Evolutionary conservation across 164 flowering plant species (phyloP).

Genomic region (Chloranthus sessilifolius): DNA sequence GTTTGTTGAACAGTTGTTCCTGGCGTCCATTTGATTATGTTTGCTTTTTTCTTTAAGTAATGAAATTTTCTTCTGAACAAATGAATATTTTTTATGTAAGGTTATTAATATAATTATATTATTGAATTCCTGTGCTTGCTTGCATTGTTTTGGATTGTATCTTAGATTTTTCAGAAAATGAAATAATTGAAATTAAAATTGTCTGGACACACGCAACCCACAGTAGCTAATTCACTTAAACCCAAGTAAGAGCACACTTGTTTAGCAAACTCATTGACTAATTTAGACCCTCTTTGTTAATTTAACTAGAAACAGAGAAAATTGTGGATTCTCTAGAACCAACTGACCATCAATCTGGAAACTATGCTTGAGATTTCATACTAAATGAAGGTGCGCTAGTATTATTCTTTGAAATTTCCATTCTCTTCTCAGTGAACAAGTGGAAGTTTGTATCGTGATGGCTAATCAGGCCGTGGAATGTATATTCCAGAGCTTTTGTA

Average conservation of each 20-base stretch:
- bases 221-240: background rate
- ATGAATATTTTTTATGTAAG: background rate
- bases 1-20: conserved; percentile 5
- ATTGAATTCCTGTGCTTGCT: background rate
- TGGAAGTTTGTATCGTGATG: no score
- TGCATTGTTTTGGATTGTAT: background rate
- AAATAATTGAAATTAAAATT: background rate
- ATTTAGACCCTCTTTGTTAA: no score
- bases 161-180: background rate
- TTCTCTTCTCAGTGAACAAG: background rate
- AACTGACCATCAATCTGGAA: background rate
- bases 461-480: background rate
- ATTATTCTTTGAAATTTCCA: background rate
- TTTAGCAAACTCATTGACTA: background rate
- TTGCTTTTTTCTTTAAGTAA: background rate
- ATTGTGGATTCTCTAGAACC: background rate
- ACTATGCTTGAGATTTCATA: background rate
- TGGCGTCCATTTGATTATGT: background rate
- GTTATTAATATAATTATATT: background rate
- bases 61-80: background rate
- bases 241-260: background rate
- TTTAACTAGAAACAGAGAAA: no score
- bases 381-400: background rate
- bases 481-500: background rate
- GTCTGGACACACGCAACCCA: background rate